phyloP scores from a whole-genome alignment of 2,329 filamentous ascomycete genomes.

The Penicillium hesseltinei region DNA sequence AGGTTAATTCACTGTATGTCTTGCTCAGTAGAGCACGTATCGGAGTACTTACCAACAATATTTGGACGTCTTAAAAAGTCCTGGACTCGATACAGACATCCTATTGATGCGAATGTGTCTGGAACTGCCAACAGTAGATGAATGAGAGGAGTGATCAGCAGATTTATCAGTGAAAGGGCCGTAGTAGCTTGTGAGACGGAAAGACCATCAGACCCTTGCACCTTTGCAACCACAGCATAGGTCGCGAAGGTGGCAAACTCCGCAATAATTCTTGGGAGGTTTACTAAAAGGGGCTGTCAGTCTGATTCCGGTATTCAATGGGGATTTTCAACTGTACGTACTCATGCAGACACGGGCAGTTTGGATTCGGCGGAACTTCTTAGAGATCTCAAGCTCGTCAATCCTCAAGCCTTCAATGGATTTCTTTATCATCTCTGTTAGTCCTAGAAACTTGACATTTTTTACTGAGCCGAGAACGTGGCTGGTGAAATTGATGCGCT shows the following conservation, averaged over 20 bases:
- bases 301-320: too few relatives aligned
- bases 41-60: too few relatives aligned
- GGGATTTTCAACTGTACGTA: not conserved
- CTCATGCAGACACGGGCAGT: constrained; percentile 15
- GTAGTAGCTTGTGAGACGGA: constrained; percentile 40
- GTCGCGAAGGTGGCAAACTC: constrained; percentile 19
- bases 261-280: constrained; percentile 11
- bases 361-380: constrained; percentile 21
- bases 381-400: constrained; percentile 25
- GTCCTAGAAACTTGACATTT: constrained; percentile 42
- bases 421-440: constrained; percentile 22
- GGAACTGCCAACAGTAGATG: constrained; percentile 39
- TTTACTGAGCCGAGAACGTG: constrained; percentile 43
- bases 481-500: constrained; percentile 43
- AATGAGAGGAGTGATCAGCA: constrained; percentile 39
- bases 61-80: constrained; percentile 1
- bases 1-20: too few relatives aligned
- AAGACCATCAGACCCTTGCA: constrained; percentile 22
- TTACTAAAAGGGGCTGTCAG: constrained; percentile 13
- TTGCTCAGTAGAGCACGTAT: too few relatives aligned
- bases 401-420: constrained; percentile 23
- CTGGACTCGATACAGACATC: constrained; percentile 39
- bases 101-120: constrained; percentile 38
- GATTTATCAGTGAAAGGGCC: constrained; percentile 39
- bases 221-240: constrained; percentile 17